phyloP scores from a whole-genome alignment of 1,139 yeast species.

The Debaryomyces coudertii region DNA sequence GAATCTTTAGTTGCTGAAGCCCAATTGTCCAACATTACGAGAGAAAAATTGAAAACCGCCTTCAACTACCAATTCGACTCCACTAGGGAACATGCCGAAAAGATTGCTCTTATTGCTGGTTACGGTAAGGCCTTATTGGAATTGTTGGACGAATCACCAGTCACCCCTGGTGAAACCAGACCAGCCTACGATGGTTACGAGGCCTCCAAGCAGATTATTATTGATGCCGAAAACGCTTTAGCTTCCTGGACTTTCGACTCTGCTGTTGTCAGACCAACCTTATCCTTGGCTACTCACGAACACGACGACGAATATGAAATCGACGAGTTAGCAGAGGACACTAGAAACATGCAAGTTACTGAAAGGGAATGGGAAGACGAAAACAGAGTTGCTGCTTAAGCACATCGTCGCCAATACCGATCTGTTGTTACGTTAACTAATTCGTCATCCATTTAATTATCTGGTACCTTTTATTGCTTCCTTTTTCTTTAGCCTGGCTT shows the following conservation, averaged over 20 bases:
- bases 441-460: neutral
- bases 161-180: conserved; percentile 91
- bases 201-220: conserved; percentile 83
- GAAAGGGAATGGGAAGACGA: conserved; percentile 50
- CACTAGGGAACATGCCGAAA: conserved; percentile 79
- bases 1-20: conserved; percentile 91
- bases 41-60: conserved; percentile 85
- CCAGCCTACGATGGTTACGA: conserved; percentile 87
- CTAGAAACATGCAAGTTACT: conserved; percentile 57
- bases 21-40: conserved; percentile 81
- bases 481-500: neutral
- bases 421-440: neutral
- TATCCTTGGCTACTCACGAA: conserved; percentile 74
- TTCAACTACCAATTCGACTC: conserved; percentile 85
- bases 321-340: conserved; percentile 57
- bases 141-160: conserved; percentile 81
- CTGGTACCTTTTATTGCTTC: neutral
- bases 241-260: conserved; percentile 83
- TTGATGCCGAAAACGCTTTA: conserved; percentile 82
- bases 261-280: conserved; percentile 79
- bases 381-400: conserved; percentile 3
- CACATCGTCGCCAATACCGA: neutral
- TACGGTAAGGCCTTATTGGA: conserved; percentile 86
- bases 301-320: conserved; percentile 54
- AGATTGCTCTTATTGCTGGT: conserved; percentile 83